phyloP scores from a whole-genome alignment of 202 grass and related monocot species.

The Bolboschoenoplectus hybrid region DNA sequence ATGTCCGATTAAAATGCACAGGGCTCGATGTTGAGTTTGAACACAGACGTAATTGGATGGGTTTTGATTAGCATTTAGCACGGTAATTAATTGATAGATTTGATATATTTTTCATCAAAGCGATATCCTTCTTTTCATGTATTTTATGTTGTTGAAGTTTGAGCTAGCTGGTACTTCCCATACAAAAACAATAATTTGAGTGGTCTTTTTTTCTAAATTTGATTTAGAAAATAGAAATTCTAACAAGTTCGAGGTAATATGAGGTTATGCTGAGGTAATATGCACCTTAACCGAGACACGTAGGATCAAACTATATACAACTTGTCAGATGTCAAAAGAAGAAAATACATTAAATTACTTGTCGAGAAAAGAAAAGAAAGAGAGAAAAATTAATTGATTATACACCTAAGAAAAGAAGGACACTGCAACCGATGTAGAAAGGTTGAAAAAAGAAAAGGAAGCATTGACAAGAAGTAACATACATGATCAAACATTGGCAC shows the following conservation, averaged over 20 bases:
- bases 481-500: slow-evolving; percentile 26
- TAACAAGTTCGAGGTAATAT: background rate
- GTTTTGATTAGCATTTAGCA: too few relatives aligned
- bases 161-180: too few relatives aligned
- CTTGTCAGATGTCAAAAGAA: background rate
- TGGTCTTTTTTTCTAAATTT: background rate
- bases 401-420: background rate
- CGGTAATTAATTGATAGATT: too few relatives aligned
- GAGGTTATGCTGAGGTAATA: slow-evolving; percentile 43
- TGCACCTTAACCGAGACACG: slow-evolving; percentile 17
- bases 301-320: slow-evolving; percentile 2
- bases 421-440: slow-evolving; percentile 12
- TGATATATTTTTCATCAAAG: too few relatives aligned
- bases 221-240: slow-evolving; percentile 19
- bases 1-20: slow-evolving; percentile 10
- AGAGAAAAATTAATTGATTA: background rate
- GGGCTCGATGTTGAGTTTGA: slow-evolving; percentile 19
- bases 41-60: background rate
- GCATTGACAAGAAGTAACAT: slow-evolving; percentile 20
- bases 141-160: too few relatives aligned
- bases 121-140: too few relatives aligned
- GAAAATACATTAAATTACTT: background rate
- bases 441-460: background rate
- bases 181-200: background rate
- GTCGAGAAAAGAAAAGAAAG: background rate